A percentile compares a stretch with the other conserved stretches of the same genome.
Conservation (phyloP, 345 rosid species). For the Anastatica hierochuntica region DNA sequence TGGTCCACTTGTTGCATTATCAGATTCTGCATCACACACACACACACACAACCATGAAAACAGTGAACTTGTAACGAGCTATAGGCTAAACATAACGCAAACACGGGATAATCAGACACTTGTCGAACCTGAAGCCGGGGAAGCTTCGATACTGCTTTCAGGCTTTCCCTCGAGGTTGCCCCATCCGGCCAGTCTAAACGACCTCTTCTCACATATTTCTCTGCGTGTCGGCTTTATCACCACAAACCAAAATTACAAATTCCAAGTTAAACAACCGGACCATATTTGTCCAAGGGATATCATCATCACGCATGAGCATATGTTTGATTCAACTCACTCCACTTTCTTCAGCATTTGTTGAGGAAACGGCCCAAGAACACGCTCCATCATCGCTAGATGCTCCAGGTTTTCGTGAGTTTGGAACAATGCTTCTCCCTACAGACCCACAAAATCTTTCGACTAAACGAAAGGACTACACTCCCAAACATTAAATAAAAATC, state of each 20-base stretch:
- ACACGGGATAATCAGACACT: background rate
- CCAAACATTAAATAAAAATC: too few relatives aligned
- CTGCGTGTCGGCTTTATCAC: slow-evolving; percentile 56
- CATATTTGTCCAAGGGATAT: too few relatives aligned
- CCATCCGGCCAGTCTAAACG: slow-evolving; percentile 89
- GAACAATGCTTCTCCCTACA: slow-evolving; percentile 83
- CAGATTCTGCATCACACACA: slow-evolving; percentile 40
- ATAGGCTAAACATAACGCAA: background rate
- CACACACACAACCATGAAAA: background rate
- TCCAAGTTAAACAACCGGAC: background rate
- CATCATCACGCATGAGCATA: background rate
- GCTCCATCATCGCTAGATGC: slow-evolving; percentile 94
- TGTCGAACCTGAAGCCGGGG: slow-evolving; percentile 63
- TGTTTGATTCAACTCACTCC: slow-evolving; percentile 40
- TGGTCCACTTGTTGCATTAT: slow-evolving; percentile 84
- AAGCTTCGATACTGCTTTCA: slow-evolving; percentile 64
- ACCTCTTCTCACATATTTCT: slow-evolving; percentile 75
- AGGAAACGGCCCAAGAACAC: slow-evolving; percentile 71
- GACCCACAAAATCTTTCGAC: background rate
- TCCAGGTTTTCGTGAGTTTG: slow-evolving; percentile 89
- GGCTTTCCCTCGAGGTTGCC: slow-evolving; percentile 69
- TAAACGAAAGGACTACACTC: background rate
- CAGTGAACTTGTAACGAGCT: background rate
- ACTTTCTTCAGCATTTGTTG: slow-evolving; percentile 60
- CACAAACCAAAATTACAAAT: background rate